Evolutionary conservation across 2,329 filamentous ascomycete species (phyloP).

Genomic region (Pseudodiploospora longispora): DNA sequence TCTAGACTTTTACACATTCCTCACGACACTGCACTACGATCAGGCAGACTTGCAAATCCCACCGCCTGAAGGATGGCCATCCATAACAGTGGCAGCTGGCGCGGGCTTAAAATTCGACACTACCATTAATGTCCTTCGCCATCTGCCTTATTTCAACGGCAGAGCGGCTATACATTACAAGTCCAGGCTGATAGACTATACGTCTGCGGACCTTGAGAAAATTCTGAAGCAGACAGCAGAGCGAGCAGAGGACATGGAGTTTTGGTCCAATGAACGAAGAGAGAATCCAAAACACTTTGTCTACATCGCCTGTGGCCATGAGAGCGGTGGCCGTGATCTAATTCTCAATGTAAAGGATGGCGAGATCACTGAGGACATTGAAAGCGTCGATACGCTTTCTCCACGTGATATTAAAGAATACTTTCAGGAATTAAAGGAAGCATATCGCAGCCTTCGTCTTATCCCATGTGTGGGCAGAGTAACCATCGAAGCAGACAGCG

Average conservation of each 20-base stretch:
- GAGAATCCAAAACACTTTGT: constrained; percentile 8
- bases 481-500: constrained; percentile 2
- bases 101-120: constrained; percentile 17
- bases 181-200: constrained; percentile 8
- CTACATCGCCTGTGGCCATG: constrained; percentile 4
- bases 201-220: constrained; percentile 1
- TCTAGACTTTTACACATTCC: constrained; percentile 22
- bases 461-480: constrained; percentile 11
- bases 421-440: constrained; percentile 18
- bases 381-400: background rate
- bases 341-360: constrained; percentile 10
- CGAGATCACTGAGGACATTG: constrained; percentile 7
- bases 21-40: constrained; percentile 23
- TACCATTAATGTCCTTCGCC: constrained; percentile 17
- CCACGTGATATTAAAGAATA: constrained; percentile 10
- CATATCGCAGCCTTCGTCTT: constrained; percentile 14
- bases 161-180: constrained; percentile 7
- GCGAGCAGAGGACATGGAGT: constrained; percentile 6
- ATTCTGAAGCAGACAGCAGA: background rate
- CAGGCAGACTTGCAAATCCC: constrained; percentile 17
- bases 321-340: constrained; percentile 2
- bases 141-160: constrained; percentile 19
- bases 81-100: constrained; percentile 14
- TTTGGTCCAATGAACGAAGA: constrained; percentile 7
- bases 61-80: constrained; percentile 24